phyloP scores from a whole-genome alignment of 768 basidiomycete species.

The Leccinum variicolor region DNA sequence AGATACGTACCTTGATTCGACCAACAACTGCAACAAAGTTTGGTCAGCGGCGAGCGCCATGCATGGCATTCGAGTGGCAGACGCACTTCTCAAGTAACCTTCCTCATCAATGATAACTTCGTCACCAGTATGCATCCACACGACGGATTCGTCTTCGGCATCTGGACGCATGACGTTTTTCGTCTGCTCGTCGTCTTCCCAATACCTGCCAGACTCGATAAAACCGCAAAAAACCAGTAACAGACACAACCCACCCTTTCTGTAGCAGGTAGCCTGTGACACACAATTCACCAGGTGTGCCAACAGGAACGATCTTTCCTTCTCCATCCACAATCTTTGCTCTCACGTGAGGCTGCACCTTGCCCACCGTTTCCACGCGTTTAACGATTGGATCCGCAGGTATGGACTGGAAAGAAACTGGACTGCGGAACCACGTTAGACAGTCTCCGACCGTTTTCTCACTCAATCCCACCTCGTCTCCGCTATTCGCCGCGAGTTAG shows the following conservation, averaged over 20 bases:
- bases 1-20: constrained; percentile 60
- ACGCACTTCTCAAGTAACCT: constrained; percentile 70
- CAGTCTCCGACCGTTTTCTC: not conserved
- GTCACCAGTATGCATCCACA: constrained; percentile 87
- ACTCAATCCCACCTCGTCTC: constrained; percentile 55
- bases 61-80: not conserved
- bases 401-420: constrained; percentile 80
- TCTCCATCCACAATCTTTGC: constrained; percentile 64
- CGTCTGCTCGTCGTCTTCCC: constrained; percentile 72
- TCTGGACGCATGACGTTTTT: constrained; percentile 50
- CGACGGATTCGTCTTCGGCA: constrained; percentile 46
- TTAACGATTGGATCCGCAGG: constrained; percentile 65
- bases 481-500: constrained; percentile 38
- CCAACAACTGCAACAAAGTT: constrained; percentile 56
- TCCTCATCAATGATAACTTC: constrained; percentile 79
- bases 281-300: constrained; percentile 71
- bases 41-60: constrained; percentile 20
- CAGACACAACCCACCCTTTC: constrained; percentile 53
- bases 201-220: constrained; percentile 50
- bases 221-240: not conserved
- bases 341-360: constrained; percentile 69
- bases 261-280: constrained; percentile 76
- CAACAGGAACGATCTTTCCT: constrained; percentile 65
- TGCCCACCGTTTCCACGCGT: constrained; percentile 81
- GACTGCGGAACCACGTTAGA: constrained; percentile 39